Evolutionary conservation across 352 stramenopile genomes (phyloP), one percentile per base, ranked within the genome.

Genomic region (Peronospora tabacina): DNA sequence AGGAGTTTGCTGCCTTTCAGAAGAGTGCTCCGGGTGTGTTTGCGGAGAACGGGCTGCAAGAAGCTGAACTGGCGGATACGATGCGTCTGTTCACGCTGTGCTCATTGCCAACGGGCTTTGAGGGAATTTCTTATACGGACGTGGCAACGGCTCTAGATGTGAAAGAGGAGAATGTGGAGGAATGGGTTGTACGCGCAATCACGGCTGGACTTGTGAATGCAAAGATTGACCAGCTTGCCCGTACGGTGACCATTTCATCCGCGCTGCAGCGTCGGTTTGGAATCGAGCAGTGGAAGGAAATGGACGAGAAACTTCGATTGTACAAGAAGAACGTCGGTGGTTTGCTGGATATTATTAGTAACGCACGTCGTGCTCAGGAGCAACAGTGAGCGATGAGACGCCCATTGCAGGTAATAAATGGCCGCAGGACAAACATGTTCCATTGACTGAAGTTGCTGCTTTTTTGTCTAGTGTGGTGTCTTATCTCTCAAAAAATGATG

Each of bases 201-300:
- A 96, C 84, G 34, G 77, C 76, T 26, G 88, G 88, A 28, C 58
- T 98, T 16, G 72, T 97, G 52, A 81, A 68, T 24, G 93, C 93
- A 51, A 98, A 98, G 68, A 96, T 98, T 63, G 90, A 98, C 68
- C 93, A 98, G 62, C 69, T 97, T 46, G 72, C 79, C 44, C 74
- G 90, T 54, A 93, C 87, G 15, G 85, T 98, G 24, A 85, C 96
- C 56, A 77, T 94, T 42, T 85, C 75, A 37, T 77, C 73, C 49
- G 70, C 68, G 41, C 63, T 90, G 43, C 68, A 85, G 63, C 78
- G 81, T 35, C 66, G 77, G 30, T 97, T 98, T 56, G 85, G 86
- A 40, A 64, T 71, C 11, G 72, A 85, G 30, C 81, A 98, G 66
- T 98, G 92, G 92, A 83, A 85, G 51, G 75, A 87, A 30, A 68